A percentile compares a stretch with the other conserved stretches of the same genome.
These are phyloP conservation scores for Oenanthe sinensis DNA, from an alignment of 129 eudicot species.

Conservation along the genomic window DNA sequence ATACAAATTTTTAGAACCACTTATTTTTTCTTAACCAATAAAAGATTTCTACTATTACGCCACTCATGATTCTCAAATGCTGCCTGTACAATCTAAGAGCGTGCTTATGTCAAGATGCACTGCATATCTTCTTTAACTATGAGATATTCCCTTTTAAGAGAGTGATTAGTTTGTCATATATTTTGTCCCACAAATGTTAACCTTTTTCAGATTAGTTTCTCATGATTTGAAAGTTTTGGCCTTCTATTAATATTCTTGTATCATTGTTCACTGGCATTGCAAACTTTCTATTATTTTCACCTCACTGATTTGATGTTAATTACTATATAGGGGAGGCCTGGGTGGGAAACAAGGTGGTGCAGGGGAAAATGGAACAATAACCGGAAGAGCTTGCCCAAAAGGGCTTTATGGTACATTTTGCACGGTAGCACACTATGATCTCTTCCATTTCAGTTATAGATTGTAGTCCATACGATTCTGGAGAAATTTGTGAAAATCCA, in stretches of 20 bases:
- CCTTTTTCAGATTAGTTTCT: background rate
- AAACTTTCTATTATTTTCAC: slow-evolving; percentile 10
- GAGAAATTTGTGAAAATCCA: background rate
- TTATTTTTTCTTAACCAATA: background rate
- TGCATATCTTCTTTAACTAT: background rate
- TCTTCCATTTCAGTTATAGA: slow-evolving; percentile 5
- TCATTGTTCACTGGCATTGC: background rate
- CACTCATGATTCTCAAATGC: background rate
- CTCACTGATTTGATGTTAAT: background rate
- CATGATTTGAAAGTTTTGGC: background rate
- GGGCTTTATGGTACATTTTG: slow-evolving; percentile 89
- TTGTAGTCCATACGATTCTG: background rate
- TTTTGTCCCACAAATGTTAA: background rate
- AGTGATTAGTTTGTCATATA: background rate
- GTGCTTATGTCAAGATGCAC: background rate
- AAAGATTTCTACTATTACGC: background rate
- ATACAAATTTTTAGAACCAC: background rate
- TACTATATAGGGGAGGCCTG: slow-evolving; percentile 54
- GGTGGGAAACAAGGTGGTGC: slow-evolving; percentile 39
- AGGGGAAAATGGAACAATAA: slow-evolving; percentile 63
- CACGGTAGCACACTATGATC: slow-evolving; percentile 32
- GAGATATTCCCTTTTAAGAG: background rate
- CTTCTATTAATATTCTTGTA: background rate
- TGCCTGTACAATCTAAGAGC: background rate
- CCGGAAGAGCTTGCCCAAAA: slow-evolving; percentile 75